phyloP scores from a whole-genome alignment of 495 filamentous ascomycete genomes.

The Penicillium paxilli region DNA sequence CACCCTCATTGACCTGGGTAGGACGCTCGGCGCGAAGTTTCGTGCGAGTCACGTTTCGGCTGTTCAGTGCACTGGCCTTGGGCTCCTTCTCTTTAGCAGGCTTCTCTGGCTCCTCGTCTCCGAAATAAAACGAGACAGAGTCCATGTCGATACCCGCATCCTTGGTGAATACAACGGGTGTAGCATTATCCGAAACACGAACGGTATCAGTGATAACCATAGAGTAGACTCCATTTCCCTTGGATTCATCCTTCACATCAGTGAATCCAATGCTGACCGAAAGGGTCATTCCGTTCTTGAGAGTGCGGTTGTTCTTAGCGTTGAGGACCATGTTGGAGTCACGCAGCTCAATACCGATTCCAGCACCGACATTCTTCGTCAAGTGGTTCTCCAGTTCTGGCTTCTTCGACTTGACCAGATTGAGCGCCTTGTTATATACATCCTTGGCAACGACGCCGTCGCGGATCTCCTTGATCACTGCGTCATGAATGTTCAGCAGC shows the following conservation, averaged over 20 bases:
- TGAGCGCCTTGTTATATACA: conserved; percentile 84
- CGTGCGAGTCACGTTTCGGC: conserved; percentile 90
- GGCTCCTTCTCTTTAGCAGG: conserved; percentile 72
- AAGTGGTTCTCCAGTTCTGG: conserved; percentile 94
- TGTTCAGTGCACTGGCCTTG: conserved; percentile 78
- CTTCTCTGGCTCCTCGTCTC: conserved; percentile 72
- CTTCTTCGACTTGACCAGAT: conserved; percentile 77
- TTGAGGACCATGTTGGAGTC: conserved; percentile 81
- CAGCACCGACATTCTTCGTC: conserved; percentile 81
- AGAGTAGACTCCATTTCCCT: conserved; percentile 84
- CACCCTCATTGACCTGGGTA: conserved; percentile 82
- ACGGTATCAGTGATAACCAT: conserved; percentile 91
- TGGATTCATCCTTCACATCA: conserved; percentile 80
- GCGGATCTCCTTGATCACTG: conserved; percentile 83
- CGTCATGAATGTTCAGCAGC: conserved; percentile 80
- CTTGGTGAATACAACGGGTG: conserved; percentile 85
- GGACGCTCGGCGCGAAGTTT: conserved; percentile 88
- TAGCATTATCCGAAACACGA: conserved; percentile 73
- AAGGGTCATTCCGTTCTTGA: conserved; percentile 97
- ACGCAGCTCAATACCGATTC: conserved; percentile 88
- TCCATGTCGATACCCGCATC: conserved; percentile 88
- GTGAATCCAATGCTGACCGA: conserved; percentile 83
- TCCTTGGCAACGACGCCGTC: conserved; percentile 88
- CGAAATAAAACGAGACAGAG: conserved; percentile 95
- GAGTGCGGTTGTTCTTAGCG: conserved; percentile 73